A percentile compares a stretch with the other conserved stretches of the same genome.
These are phyloP conservation scores for Saccharum spontaneum DNA, from an alignment of 176 grass and related monocot genomes.

Conservation along the genomic window DNA sequence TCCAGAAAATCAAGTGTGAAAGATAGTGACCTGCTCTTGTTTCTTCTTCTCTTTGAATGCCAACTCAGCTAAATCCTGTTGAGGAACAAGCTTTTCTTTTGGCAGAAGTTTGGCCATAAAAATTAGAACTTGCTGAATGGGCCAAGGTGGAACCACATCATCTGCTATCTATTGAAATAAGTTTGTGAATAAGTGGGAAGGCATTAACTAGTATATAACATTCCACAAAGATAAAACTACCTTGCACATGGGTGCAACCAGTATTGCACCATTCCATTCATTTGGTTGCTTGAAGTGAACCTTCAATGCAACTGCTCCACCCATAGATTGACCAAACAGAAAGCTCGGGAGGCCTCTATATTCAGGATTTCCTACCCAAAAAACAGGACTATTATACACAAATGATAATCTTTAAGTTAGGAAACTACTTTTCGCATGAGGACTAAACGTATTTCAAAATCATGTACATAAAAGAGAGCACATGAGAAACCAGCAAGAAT, in stretches of 20 bases:
- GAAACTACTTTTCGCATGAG: background rate
- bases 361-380: constrained; percentile 68
- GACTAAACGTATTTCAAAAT: background rate
- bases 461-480: constrained; percentile 2
- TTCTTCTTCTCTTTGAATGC: constrained; percentile 84
- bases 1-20: background rate
- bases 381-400: constrained; percentile 9
- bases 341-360: constrained; percentile 68
- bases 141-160: constrained; percentile 81
- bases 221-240: constrained; percentile 39
- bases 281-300: constrained; percentile 85
- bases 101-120: constrained; percentile 78
- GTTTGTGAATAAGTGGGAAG: background rate
- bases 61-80: constrained; percentile 91
- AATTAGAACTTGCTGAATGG: constrained; percentile 80
- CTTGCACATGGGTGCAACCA: constrained; percentile 99
- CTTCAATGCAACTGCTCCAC: constrained; percentile 90
- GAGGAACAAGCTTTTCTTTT: constrained; percentile 87
- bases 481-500: constrained; percentile 6
- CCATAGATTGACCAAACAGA: constrained; percentile 96
- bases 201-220: background rate
- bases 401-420: constrained; percentile 4
- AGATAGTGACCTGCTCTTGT: constrained; percentile 62
- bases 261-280: constrained; percentile 84
- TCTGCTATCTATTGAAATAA: constrained; percentile 69